Conservation (phyloP, 805 yeast genomes). For the Debaryomyces maramus region DNA sequence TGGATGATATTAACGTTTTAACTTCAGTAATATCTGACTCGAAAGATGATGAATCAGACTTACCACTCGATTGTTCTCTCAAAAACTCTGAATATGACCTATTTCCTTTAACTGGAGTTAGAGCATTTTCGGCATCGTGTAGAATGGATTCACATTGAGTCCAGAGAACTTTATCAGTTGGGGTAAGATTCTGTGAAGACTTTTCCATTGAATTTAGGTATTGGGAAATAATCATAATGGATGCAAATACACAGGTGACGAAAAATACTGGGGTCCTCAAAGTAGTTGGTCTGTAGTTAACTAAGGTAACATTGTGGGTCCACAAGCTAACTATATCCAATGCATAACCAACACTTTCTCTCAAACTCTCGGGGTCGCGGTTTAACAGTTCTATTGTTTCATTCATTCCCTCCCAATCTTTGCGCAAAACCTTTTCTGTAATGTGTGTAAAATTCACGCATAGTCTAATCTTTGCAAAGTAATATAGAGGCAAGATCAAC, state of each 20-base stretch:
- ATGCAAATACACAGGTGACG: conserved; percentile 65
- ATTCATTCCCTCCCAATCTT: conserved; percentile 72
- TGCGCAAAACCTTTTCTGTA: conserved; percentile 57
- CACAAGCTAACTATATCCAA: conserved; percentile 63
- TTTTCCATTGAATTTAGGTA: conserved; percentile 56
- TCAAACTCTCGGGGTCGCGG: conserved; percentile 59
- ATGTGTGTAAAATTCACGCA: conserved; percentile 63
- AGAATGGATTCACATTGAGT: conserved; percentile 59
- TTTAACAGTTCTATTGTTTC: conserved; percentile 45
- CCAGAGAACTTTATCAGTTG: conserved; percentile 60
- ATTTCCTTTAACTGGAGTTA: conserved; percentile 53
- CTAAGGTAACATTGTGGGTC: conserved; percentile 69
- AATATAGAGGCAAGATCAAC: conserved; percentile 63
- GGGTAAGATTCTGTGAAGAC: conserved; percentile 26
- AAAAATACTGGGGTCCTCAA: conserved; percentile 76
- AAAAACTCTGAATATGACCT: conserved; percentile 57
- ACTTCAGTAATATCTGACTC: conserved; percentile 25
- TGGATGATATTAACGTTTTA: conserved; percentile 51
- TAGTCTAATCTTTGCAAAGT: conserved; percentile 66
- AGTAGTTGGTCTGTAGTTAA: conserved; percentile 65
- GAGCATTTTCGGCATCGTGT: conserved; percentile 57
- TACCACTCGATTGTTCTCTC: conserved; percentile 59
- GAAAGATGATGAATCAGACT: conserved; percentile 45
- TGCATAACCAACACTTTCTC: conserved; percentile 61
- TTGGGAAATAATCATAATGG: conserved; percentile 63